These are phyloP conservation scores for Penicillium salamii DNA, from an alignment of 495 filamentous ascomycete species.

Conservation along the genomic window DNA sequence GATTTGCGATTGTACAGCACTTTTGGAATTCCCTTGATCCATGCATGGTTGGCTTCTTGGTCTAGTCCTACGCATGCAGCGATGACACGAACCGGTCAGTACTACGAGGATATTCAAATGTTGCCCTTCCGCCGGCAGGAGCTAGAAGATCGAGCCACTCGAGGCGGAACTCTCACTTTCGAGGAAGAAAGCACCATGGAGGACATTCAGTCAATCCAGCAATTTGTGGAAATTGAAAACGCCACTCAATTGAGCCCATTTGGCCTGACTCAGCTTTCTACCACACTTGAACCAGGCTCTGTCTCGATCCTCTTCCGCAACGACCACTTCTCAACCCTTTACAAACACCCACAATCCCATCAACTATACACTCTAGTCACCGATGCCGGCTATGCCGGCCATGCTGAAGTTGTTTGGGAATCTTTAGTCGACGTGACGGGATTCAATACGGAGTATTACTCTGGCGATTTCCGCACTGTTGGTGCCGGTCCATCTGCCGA, in stretches of 20 bases:
- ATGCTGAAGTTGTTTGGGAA: conserved; percentile 96
- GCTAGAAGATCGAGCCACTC: conserved; percentile 72
- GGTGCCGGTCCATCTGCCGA: conserved; percentile 45
- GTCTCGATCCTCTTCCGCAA: conserved; percentile 92
- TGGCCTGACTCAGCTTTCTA: conserved; percentile 70
- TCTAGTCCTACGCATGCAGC: conserved; percentile 61
- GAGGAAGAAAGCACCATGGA: conserved; percentile 73
- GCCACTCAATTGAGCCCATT: conserved; percentile 83
- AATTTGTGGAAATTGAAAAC: conserved; percentile 66
- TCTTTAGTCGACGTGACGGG: conserved; percentile 84
- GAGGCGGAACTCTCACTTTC: conserved; percentile 41
- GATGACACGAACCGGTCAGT: conserved; percentile 68
- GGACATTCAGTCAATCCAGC: conserved; percentile 78
- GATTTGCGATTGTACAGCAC: conserved; percentile 86
- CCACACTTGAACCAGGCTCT: conserved; percentile 64
- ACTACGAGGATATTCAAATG: conserved; percentile 88
- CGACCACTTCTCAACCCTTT: conserved; percentile 92
- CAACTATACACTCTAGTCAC: conserved; percentile 81
- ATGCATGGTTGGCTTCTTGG: conserved; percentile 80
- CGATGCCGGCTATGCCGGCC: conserved; percentile 81
- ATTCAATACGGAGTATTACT: conserved; percentile 76
- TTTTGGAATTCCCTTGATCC: conserved; percentile 84
- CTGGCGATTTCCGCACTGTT: conserved; percentile 86
- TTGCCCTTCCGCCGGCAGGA: conserved; percentile 85
- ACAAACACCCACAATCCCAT: conserved; percentile 69